A percentile compares a stretch with the other conserved stretches of the same genome.
phyloP scores from a whole-genome alignment of 176 grass and related monocot species.

The Rhynchospora breviuscula region DNA sequence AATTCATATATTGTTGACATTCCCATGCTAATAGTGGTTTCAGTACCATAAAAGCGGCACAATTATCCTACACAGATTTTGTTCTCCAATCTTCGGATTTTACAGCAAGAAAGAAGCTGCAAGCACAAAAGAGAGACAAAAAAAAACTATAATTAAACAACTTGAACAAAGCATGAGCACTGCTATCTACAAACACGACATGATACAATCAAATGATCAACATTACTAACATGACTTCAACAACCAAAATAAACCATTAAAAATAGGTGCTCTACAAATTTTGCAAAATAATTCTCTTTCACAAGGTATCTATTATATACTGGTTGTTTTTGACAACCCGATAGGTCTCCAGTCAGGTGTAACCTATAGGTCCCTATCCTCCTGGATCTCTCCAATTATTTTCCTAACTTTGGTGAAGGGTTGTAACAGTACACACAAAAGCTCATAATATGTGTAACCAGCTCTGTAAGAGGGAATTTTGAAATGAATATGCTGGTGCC shows the following conservation, averaged over 20 bases:
- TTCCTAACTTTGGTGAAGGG: background rate
- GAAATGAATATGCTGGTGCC: background rate
- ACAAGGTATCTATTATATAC: background rate
- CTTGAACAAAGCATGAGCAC: background rate
- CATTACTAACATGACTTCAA: background rate
- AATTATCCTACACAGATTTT: background rate
- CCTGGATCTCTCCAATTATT: background rate
- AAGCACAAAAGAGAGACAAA: background rate
- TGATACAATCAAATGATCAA: background rate
- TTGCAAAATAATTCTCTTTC: background rate
- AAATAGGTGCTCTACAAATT: background rate
- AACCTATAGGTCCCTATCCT: background rate
- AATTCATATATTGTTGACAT: slow-evolving; percentile 1
- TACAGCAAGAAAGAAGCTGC: slow-evolving; percentile 6
- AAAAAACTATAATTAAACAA: background rate
- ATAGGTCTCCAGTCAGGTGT: background rate
- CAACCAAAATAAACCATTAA: background rate
- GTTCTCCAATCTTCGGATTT: slow-evolving; percentile 6
- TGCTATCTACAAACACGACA: background rate
- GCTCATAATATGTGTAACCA: background rate
- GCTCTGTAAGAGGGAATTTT: background rate
- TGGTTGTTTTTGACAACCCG: background rate
- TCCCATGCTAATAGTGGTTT: background rate
- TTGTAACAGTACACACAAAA: background rate
- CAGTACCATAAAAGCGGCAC: background rate